Percentiles rank a stretch among this genome's conserved stretches.
phyloP scores from a whole-genome alignment of 345 rosid species.

The Cardamine occulta region DNA sequence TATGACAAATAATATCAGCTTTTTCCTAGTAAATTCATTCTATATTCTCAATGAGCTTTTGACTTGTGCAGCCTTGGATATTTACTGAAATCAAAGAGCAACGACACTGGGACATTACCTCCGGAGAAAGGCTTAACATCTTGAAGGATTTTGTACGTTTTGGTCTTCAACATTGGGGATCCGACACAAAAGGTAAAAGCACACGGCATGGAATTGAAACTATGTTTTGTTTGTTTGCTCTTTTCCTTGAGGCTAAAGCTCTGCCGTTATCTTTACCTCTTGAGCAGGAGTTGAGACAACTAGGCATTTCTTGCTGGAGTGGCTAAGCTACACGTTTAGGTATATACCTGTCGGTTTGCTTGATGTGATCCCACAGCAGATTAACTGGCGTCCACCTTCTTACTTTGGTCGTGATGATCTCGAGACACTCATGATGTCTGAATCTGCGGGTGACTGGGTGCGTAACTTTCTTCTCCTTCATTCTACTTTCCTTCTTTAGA shows the following conservation, averaged over 20 bases:
- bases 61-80: conserved; percentile 85
- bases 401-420: conserved; percentile 93
- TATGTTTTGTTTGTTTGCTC: neutral
- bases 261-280: neutral
- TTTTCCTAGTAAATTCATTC: conserved; percentile 7
- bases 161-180: conserved; percentile 98
- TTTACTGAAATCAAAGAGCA: conserved; percentile 97
- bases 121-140: conserved; percentile 79
- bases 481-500: neutral
- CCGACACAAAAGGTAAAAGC: conserved; percentile 75
- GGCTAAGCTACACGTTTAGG: conserved; percentile 88
- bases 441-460: conserved; percentile 98
- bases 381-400: conserved; percentile 95
- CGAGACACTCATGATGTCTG: conserved; percentile 94
- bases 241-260: conserved; percentile 12
- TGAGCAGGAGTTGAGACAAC: conserved; percentile 80
- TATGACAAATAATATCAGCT: neutral
- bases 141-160: conserved; percentile 76
- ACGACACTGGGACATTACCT: conserved; percentile 93
- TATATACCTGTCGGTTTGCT: conserved; percentile 87
- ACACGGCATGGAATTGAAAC: neutral
- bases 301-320: conserved; percentile 89
- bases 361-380: conserved; percentile 75
- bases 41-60: conserved; percentile 13
- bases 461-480: conserved; percentile 10